Evolutionary conservation across 192 early-diverging fungal species (phyloP).

Genomic region (Podochytrium sp.): DNA sequence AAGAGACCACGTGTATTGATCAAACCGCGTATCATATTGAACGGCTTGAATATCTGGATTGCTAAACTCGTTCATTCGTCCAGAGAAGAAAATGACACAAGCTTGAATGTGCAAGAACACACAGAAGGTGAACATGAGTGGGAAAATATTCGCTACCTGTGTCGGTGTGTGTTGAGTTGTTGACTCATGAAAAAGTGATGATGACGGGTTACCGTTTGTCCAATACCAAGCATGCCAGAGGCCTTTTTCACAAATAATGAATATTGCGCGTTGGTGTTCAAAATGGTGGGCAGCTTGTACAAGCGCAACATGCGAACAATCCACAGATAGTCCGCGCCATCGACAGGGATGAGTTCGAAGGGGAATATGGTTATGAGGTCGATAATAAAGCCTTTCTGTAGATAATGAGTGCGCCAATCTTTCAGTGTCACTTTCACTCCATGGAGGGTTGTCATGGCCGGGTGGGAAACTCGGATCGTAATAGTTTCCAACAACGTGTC

Average conservation of each 20-base stretch:
- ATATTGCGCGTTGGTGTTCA: not conserved
- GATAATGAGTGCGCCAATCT: not conserved
- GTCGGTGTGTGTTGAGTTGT: too few relatives aligned
- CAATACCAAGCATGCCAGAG: not conserved
- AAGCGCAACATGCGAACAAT: not conserved
- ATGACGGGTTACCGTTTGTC: not conserved
- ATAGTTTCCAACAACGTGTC: not conserved
- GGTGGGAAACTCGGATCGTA: not conserved
- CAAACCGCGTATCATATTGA: not conserved
- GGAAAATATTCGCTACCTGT: not conserved
- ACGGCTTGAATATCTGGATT: not conserved
- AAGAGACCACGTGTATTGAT: constrained; percentile 1
- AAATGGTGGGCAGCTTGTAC: not conserved
- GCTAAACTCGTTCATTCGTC: not conserved
- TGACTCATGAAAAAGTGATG: too few relatives aligned
- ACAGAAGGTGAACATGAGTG: not conserved
- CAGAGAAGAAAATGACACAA: constrained; percentile 2
- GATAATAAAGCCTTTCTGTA: not conserved
- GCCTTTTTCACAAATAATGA: not conserved
- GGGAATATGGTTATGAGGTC: constrained; percentile 11
- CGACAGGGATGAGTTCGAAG: constrained; percentile 11
- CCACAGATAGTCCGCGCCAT: not conserved
- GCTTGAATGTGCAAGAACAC: constrained; percentile 22
- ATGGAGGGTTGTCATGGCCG: not conserved
- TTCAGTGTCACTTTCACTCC: constrained; percentile 7